Evolutionary conservation across 1,284 basidiomycete species (phyloP), one percentile per base, ranked within the genome.

Genomic region (Lignosus rhinocerotis): DNA sequence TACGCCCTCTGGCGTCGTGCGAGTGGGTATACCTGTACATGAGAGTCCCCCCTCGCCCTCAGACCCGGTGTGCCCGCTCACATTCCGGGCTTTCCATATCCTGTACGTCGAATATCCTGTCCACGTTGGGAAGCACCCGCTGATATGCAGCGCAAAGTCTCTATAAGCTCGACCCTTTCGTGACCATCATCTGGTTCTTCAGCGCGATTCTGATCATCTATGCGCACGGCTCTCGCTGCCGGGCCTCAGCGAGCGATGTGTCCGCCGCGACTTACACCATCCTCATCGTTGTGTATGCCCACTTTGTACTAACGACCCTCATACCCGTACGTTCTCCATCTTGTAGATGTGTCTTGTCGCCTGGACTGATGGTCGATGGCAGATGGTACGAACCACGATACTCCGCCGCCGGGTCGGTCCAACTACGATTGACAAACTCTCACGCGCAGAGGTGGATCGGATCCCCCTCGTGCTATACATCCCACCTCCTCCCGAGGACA

Each of bases 401-500:
- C 52, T 86, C 84, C 12, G 87, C 88, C 36, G 50, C 6, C 43
- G 50, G 10, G 39, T 49, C 16, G 33, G 43, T 14, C 46, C 39
- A 16, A 58, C 54, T 11, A 11, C 50, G 57, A 81, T 91, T 39
- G 84, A 82, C 6, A 89, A 89, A 66, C 73, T 92, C n/a, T 75
- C 87, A 1, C 83, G 81, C 61, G 73, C 79, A 10, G 73, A 85
- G 5, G 88, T 91, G 30, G 87, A 90, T 52, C 80, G 78, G 47
- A 90, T 92, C 50, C 89, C 90, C 1, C 77, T 92, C 21, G 88
- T 90, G 36, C 80, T 88, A 58, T 92, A 91, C 71, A 91, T 92
- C 43, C 88, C 88, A 2, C 81, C 87, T 0, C 86, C 88, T 6
- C 58, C 63, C 1, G 51, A 38, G 5, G 86, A 86, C 6, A 79